A percentile compares a stretch with the other conserved stretches of the same genome.
Conservation (phyloP, 2,329 filamentous ascomycete species). For the Fusarium burgessii region DNA sequence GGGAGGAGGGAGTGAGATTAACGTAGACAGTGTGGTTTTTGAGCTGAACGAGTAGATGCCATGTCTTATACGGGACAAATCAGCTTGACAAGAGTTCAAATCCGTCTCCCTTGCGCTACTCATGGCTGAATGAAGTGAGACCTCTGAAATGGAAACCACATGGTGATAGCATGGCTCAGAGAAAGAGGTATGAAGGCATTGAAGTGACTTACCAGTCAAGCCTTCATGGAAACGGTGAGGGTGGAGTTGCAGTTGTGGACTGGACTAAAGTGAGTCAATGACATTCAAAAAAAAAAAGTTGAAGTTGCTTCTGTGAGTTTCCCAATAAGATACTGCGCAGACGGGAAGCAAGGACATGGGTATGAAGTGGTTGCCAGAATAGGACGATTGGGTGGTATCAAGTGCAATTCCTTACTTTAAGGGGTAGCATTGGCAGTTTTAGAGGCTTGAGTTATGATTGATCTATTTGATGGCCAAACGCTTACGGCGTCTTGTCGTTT, state of each 20-base stretch:
- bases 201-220: background rate
- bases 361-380: constrained; percentile 25
- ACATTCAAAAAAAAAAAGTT: background rate
- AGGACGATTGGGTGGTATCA: constrained; percentile 21
- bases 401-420: constrained; percentile 28
- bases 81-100: background rate
- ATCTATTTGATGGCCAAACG: constrained; percentile 3
- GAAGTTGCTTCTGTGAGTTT: constrained; percentile 25
- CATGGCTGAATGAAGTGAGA: background rate
- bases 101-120: background rate
- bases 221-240: background rate
- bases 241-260: background rate
- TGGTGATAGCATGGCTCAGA: constrained; percentile 9
- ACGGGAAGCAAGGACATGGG: constrained; percentile 46
- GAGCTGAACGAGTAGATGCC: background rate
- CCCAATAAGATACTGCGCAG: constrained; percentile 7
- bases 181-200: background rate
- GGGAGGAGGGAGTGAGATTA: too few species aligned
- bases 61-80: constrained; percentile 14
- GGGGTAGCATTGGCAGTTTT: constrained; percentile 2
- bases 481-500: background rate
- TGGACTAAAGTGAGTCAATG: constrained; percentile 7
- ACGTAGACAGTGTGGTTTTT: constrained; percentile 3
- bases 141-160: constrained; percentile 6
- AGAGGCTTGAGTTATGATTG: background rate